Evolutionary conservation across 495 filamentous ascomycete genomes (phyloP), one percentile per base, ranked within the genome.

Genomic region (Daldinia childiae): DNA sequence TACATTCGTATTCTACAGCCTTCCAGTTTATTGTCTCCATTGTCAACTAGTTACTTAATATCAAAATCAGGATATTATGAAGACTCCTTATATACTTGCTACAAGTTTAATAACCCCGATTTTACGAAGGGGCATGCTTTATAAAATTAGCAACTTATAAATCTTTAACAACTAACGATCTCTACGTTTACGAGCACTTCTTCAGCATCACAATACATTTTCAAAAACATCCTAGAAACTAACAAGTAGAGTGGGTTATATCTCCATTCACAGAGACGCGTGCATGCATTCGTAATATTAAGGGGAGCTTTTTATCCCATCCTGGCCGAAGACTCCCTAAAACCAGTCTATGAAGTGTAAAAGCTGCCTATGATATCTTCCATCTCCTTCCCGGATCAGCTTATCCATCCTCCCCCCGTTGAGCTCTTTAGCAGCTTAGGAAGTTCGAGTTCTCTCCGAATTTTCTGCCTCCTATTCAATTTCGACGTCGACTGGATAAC

Each of bases 241-340:
- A 12, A 11, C 21, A 38, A 17, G 30, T 38, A 15, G 55, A 48
- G 55, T 63, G 36, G 54, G 39, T 58, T 71, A 58, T 57, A 65
- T 71, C 41, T 72, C 63, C 51, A 58, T 51, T 56, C 55, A 50
- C 56, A 61, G 59, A 72, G 64, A 57, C 41, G 48, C 29, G 8
- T 26, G 29, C 21, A 27, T 50, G 62, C 54, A 51, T 64, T 64
- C 34, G 19, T 59, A 58, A 63, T 55, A 64, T 52, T 66, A 71
- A 17, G 58, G 62, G 66, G 68, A 66, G 58, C 50, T 45, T 39
- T 52, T 66, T 38, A 51, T 36, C 41, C 58, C 59, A 52, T 52
- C 50, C n/a, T 45, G 45, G 55, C 39, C 6, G 26, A 58, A 66
- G 58, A 32, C 60, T 48, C 69, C 34, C 43, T 32, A 17, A 62